Conservation (phyloP, 164 flowering plant genomes). For the Stephania yunnanensis region DNA sequence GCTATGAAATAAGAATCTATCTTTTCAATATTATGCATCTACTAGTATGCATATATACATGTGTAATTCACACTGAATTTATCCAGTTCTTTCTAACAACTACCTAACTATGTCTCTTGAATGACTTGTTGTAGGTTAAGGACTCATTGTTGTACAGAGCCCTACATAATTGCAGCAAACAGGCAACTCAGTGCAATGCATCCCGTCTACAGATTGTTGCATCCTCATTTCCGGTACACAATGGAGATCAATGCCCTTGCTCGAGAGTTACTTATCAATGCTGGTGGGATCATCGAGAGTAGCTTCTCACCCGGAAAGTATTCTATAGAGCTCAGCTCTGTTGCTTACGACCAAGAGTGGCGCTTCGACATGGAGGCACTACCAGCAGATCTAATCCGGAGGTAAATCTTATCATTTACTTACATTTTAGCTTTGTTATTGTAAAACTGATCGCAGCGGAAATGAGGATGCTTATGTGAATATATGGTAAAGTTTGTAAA, state of each 20-base stretch:
- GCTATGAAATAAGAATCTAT: too few relatives aligned
- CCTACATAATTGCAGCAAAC: constrained; percentile 63
- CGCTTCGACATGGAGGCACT: constrained; percentile 53
- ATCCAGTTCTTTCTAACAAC: too few relatives aligned
- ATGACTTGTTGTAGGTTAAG: constrained; percentile 42
- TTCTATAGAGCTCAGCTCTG: constrained; percentile 51
- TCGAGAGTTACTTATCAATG: constrained; percentile 51
- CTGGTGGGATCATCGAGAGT: constrained; percentile 53
- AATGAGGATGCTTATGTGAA: too few relatives aligned
- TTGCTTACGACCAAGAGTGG: constrained; percentile 51
- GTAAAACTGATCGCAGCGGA: too few relatives aligned
- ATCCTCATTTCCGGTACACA: constrained; percentile 72
- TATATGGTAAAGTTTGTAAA: too few relatives aligned
- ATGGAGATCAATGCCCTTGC: constrained; percentile 80
- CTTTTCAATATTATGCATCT: too few relatives aligned
- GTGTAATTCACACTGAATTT: too few relatives aligned
- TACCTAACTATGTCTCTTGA: too few relatives aligned
- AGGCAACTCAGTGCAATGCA: constrained; percentile 72
- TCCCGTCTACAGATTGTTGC: constrained; percentile 57
- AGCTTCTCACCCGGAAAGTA: constrained; percentile 49
- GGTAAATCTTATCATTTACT: constrained; percentile 27
- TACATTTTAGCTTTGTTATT: background rate
- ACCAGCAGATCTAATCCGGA: constrained; percentile 56
- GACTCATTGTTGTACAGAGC: constrained; percentile 59
- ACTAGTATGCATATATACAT: too few relatives aligned